Percentiles rank a stretch among this genome's conserved stretches.
Conservation (phyloP, 2,329 filamentous ascomycete genomes). For the Tolypocladium inflatum region DNA sequence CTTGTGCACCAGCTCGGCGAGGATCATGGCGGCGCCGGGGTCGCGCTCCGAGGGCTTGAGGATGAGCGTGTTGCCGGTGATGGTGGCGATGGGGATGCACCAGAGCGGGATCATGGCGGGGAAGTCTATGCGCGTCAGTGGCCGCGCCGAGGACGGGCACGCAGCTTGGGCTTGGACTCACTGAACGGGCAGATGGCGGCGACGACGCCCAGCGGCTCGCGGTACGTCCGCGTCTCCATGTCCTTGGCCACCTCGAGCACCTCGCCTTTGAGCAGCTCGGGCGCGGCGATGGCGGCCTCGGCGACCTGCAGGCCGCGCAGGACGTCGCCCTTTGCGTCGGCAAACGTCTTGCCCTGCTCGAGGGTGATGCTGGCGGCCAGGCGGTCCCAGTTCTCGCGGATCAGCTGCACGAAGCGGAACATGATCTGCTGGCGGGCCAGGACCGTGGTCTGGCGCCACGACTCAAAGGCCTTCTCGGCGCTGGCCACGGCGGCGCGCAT, state of each 20-base stretch:
- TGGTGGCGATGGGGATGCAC: conserved; percentile 77
- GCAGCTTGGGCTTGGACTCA: conserved; percentile 21
- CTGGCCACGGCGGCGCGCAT: conserved; percentile 66
- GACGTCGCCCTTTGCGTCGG: conserved; percentile 74
- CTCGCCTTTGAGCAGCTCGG: conserved; percentile 74
- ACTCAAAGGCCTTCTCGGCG: conserved; percentile 65
- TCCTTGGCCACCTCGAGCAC: conserved; percentile 79
- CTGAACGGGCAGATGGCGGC: conserved; percentile 84
- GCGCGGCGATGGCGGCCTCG: conserved; percentile 71
- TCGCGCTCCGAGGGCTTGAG: conserved; percentile 83
- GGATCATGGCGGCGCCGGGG: conserved; percentile 75
- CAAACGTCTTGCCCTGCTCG: conserved; percentile 83
- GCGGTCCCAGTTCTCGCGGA: conserved; percentile 77
- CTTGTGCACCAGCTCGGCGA: conserved; percentile 69
- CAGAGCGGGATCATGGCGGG: conserved; percentile 90
- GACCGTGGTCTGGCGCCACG: conserved; percentile 65
- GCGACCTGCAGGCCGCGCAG: conserved; percentile 76
- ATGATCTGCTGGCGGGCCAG: conserved; percentile 73
- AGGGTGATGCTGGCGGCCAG: conserved; percentile 77
- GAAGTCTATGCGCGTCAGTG: conserved; percentile 50
- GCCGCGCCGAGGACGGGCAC: not conserved
- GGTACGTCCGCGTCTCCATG: conserved; percentile 80
- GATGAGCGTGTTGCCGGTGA: conserved; percentile 75
- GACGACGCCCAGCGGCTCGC: conserved; percentile 71
- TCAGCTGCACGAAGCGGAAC: conserved; percentile 75